A percentile compares a stretch with the other conserved stretches of the same genome.
phyloP scores from a whole-genome alignment of 371 early-diverging fungal species.

The Mycotypha africana region DNA sequence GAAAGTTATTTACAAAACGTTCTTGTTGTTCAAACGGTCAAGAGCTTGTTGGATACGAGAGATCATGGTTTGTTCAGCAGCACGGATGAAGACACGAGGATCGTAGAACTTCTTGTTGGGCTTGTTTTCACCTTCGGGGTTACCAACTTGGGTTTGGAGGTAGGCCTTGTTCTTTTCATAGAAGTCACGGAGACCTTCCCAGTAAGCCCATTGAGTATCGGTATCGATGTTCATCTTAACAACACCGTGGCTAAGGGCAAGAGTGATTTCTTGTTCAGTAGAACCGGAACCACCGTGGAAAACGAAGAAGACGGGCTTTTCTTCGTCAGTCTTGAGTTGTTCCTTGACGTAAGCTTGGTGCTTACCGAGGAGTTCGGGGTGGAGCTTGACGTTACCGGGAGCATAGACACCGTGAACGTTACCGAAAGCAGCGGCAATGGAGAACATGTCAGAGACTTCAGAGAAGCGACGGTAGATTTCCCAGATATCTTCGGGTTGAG shows the following conservation, averaged over 20 bases:
- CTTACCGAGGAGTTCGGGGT: slow-evolving; percentile 83
- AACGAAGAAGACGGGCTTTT: slow-evolving; percentile 86
- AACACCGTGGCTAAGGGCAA: slow-evolving; percentile 79
- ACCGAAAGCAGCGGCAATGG: slow-evolving; percentile 87
- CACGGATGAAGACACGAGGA: slow-evolving; percentile 86
- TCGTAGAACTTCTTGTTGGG: slow-evolving; percentile 96
- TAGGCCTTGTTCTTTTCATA: slow-evolving; percentile 69
- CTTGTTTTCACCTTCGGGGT: slow-evolving; percentile 86
- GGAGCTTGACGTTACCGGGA: slow-evolving; percentile 87
- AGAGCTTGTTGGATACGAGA: slow-evolving; percentile 76
- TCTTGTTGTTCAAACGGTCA: slow-evolving; percentile 69
- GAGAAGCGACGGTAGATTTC: slow-evolving; percentile 82
- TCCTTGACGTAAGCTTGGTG: slow-evolving; percentile 79
- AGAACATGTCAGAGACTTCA: slow-evolving; percentile 73
- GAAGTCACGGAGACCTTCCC: slow-evolving; percentile 68
- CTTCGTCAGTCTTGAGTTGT: slow-evolving; percentile 47
- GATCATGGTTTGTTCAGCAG: slow-evolving; percentile 80
- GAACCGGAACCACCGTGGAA: slow-evolving; percentile 96
- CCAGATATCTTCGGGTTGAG: slow-evolving; percentile 90
- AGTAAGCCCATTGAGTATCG: slow-evolving; percentile 80
- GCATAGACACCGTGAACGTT: slow-evolving; percentile 93
- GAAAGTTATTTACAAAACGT: slow-evolving; percentile 55
- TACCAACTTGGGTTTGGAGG: slow-evolving; percentile 86
- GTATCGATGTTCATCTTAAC: slow-evolving; percentile 94
- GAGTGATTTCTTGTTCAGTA: slow-evolving; percentile 71